A percentile compares a stretch with the other conserved stretches of the same genome.
phyloP scores from a whole-genome alignment of 1,284 basidiomycete genomes.

The Rhodofomes roseus region DNA sequence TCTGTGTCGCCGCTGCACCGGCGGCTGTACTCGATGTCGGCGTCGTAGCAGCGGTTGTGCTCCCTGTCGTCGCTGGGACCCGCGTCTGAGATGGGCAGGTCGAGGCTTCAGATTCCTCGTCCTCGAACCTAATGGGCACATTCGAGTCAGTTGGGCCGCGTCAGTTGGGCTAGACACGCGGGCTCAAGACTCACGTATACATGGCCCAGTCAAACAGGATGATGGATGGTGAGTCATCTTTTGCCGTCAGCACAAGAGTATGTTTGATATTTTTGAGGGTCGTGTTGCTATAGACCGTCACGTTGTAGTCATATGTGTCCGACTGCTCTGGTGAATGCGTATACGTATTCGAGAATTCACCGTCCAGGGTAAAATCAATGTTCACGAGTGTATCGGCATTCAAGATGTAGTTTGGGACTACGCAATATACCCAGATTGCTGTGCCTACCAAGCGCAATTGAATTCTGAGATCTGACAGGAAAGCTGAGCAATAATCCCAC shows the following conservation, averaged over 20 bases:
- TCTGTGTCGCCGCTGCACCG: too few relatives aligned
- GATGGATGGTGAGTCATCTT: neutral
- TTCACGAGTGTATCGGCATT: neutral
- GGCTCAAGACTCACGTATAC: neutral
- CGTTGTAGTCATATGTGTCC: neutral
- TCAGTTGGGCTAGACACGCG: too few relatives aligned
- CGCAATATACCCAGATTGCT: conserved; percentile 4
- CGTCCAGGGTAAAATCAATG: neutral
- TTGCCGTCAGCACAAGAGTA: neutral
- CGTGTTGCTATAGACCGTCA: neutral
- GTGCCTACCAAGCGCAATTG: neutral
- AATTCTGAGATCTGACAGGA: neutral
- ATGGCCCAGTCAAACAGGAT: neutral
- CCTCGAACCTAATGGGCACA: too few relatives aligned
- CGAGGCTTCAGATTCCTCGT: too few relatives aligned
- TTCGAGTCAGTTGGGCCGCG: too few relatives aligned
- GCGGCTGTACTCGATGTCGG: too few relatives aligned
- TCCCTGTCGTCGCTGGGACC: too few relatives aligned
- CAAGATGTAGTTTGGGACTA: neutral
- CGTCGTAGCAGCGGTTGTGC: too few relatives aligned
- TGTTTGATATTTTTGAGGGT: neutral
- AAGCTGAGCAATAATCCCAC: neutral
- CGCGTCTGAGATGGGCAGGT: too few relatives aligned
- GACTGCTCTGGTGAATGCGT: neutral
- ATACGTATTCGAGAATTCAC: neutral